Evolutionary conservation across 176 grass and related monocot species (phyloP), one percentile per base, ranked within the genome.

Genomic region (Oryza officinalis): DNA sequence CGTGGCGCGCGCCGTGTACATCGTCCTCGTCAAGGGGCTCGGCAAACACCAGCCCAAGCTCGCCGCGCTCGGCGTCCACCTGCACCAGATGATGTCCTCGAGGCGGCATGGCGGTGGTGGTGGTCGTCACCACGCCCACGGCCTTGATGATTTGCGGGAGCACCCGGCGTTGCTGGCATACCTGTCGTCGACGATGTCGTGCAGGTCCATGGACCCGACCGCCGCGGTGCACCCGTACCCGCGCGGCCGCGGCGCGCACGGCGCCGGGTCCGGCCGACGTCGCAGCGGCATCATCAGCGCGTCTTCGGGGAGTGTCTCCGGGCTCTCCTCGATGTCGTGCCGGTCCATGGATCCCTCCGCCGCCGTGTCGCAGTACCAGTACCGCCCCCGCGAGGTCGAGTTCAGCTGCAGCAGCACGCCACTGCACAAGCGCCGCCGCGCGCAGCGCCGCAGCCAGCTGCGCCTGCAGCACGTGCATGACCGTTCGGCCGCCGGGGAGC

Each of bases 401-500:
- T 98, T 95, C 93, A 98, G 96, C 88, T 98, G 87, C 83, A 87
- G 88, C 45, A 92, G 81, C 82, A 95, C 96, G 68, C 96, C 96
- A n/a, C 47, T 82, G 71, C 84, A 64, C 69, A 78, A 30, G 31
- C 78, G 78, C 52, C 83, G 79, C 30, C 49, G 76, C 30, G 20
- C 59, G 18, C 79, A 47, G 30, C 74, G 74, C 22, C 78, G 60
- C 65, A 50, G 47, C 47, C 47, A 50, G 47, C 76, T 43, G 22
- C 14, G 76, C 61, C 61, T 31, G 74, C 32, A 84, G 74, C 45
- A n/a, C 25, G 46, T 45, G 74, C 45, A n/a, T 20, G 46, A 45
- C 17, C 25, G 37, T 38, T 38, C 69, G 57, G 43, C 4, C 13
- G 13, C 47, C 64, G 20, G 10, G 78, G 49, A 22, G 13, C 32